Evolutionary conservation across 2,329 filamentous ascomycete genomes (phyloP), one percentile per base, ranked within the genome.

Genomic region (Aureobasidium leucospermi): DNA sequence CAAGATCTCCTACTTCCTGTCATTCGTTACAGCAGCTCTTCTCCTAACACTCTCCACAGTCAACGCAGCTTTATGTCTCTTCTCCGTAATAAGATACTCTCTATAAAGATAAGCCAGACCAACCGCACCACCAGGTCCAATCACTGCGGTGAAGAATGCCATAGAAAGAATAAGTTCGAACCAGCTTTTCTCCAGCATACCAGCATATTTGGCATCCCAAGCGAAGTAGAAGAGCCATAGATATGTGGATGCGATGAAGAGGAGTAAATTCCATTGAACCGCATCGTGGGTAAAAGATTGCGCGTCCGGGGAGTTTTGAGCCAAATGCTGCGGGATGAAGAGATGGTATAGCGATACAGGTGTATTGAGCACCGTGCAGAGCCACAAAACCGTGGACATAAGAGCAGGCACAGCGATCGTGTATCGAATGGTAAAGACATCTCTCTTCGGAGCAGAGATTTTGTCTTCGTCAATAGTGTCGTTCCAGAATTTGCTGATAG

Each of bases 181-280:
- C 69, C 66, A 73, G 11, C 63, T 61, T 7, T 60, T 45, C 10
- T 51, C 49, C 0, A 69, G 49, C 63, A 71, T 74, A 1, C 68
- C 64, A 0, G 66, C 68, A 16, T 51, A 63, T 60, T 71, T 74
- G 45, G 74, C 61, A 59, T 75, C 72, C 36, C 61, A 60, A 58
- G 74, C 67, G 19, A 66, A 65, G 48, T 73, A 63, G 23, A 66
- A 41, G 1, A 67, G 64, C 72, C 71, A 75, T n/a, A 71, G 42
- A n/a, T 67, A 59, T 41, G 66, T 66, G 7, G 46, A 45, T 7
- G 19, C 9, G 15, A 61, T 19, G 10, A 46, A 23, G 29, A 59
- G 9, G 6, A 63, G 13, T n/a, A 46, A 38, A 23, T 61, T 51
- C 53, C 53, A 59, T 31, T 61, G 53, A 9, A 63, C n/a, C n/a